Evolutionary conservation across 1,284 basidiomycete species (phyloP), one percentile per base, ranked within the genome.

Genomic region (Heliocybe sulcata): DNA sequence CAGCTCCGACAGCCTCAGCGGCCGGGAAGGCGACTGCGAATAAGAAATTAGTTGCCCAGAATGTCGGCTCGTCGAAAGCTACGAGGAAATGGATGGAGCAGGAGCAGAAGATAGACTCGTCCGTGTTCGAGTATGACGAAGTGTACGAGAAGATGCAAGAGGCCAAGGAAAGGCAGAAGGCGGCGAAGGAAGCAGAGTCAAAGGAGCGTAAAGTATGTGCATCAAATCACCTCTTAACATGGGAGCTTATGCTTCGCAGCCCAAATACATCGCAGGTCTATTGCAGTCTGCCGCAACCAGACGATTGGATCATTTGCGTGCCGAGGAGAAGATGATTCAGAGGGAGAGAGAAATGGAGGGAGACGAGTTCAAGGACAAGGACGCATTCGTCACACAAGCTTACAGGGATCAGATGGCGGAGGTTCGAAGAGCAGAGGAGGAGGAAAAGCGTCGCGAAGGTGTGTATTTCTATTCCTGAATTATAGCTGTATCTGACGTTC

Each of bases 251-350:
- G 47, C 4, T 42, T 55, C 60, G 52, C 63, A 95, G 90, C 94
- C 97, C 0, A 98, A 98, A 75, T 98, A 99, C 65, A 97, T 98
- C 57, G 79, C 81, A 51, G 82, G 80, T 33, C 82, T 98, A 49
- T 75, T 98, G 1, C 74, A 78, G n/a, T 84, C 92, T 8, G 94
- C 97, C 22, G 85, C 87, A 47, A 92, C 92, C 42, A 82, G 97
- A 31, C 85, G 88, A 64, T 74, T 97, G 45, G 97, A 99, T 68
- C 81, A 92, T 62, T 70, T 98, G n/a, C 80, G 95, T 55, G 97
- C 97, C 0, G 96, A 99, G 70, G 94, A 99, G 72, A 98, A 98
- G 77, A 92, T 95, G 87, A 89, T 98, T 63, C 91, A 96, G 69
- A 81, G 84, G 50, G 96, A 99, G 68, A 82, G 97, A 20, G 92